A percentile compares a stretch with the other conserved stretches of the same genome.
Conservation (phyloP, 2,329 filamentous ascomycete genomes). For the Hypoxylon sp. region DNA sequence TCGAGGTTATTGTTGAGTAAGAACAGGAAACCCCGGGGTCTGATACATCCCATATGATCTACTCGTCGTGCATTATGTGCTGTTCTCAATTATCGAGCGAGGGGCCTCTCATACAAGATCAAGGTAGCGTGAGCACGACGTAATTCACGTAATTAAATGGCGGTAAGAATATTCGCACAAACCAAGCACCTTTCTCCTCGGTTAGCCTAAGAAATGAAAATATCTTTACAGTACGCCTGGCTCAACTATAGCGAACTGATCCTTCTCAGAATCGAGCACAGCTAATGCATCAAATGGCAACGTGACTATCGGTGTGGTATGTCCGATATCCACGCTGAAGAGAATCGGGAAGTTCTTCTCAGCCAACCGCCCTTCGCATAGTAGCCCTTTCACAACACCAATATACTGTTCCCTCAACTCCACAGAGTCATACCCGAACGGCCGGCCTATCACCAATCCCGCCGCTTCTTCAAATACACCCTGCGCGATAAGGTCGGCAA, state of each 20-base stretch:
- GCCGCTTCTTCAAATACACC: conserved; percentile 57
- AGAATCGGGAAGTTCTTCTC: conserved; percentile 55
- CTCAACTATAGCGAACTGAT: conserved; percentile 52
- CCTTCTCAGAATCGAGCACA: conserved; percentile 53
- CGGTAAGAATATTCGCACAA: no score
- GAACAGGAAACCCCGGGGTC: no score
- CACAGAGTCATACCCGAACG: conserved; percentile 55
- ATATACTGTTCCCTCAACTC: conserved; percentile 48
- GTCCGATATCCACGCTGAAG: conserved; percentile 58
- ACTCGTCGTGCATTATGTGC: no score
- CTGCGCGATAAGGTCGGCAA: conserved; percentile 57
- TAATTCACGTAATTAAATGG: no score
- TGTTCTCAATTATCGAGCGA: no score
- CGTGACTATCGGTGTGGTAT: conserved; percentile 58
- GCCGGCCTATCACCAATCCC: conserved; percentile 57
- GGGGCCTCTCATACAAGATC: no score
- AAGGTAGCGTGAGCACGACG: no score
- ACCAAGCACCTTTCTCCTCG: no score
- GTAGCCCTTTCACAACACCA: conserved; percentile 48
- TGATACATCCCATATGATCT: no score
- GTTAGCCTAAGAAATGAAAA: no score
- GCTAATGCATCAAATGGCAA: conserved; percentile 55
- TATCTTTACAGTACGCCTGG: conserved; percentile 24
- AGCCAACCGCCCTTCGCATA: conserved; percentile 53
- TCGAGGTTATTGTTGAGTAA: no score